phyloP scores from a whole-genome alignment of 768 basidiomycete genomes.

The Podaxis mareebaensis region DNA sequence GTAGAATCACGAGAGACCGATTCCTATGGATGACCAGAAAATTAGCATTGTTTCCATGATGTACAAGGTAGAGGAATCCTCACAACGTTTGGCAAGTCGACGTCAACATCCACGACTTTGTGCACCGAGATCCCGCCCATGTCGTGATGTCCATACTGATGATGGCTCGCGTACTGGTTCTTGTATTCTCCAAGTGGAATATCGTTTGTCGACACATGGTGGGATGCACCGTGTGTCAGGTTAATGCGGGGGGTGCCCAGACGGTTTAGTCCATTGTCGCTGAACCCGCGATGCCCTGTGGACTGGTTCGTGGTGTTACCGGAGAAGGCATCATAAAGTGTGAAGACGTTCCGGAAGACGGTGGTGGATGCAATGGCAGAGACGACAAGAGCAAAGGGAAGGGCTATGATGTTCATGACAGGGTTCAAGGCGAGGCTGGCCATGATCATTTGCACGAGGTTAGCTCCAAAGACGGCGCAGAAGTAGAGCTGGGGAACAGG shows the following conservation, averaged over 20 bases:
- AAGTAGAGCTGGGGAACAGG: conserved; percentile 24
- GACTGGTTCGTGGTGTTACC: conserved; percentile 16
- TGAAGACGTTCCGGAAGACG: conserved; percentile 38
- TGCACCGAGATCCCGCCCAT: conserved; percentile 21
- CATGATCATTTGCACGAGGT: conserved; percentile 34
- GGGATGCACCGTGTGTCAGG: neutral
- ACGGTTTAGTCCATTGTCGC: neutral
- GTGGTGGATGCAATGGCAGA: conserved; percentile 36
- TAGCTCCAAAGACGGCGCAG: conserved; percentile 33
- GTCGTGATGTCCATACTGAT: neutral
- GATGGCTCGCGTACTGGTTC: conserved; percentile 11
- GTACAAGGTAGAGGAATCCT: neutral
- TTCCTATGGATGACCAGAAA: neutral
- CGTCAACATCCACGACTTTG: conserved; percentile 24
- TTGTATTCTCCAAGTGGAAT: conserved; percentile 25
- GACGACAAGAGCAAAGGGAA: conserved; percentile 36
- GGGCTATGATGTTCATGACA: conserved; percentile 34
- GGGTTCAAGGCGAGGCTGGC: conserved; percentile 33
- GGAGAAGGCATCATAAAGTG: conserved; percentile 31
- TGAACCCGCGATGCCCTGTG: neutral
- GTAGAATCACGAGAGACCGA: neutral
- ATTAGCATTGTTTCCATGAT: neutral
- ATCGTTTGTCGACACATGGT: conserved; percentile 16
- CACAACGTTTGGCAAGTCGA: conserved; percentile 17
- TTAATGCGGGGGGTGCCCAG: conserved; percentile 11